These are phyloP conservation scores for Hymenoscyphus scutula DNA, from an alignment of 2,329 filamentous ascomycete genomes.

Conservation along the genomic window DNA sequence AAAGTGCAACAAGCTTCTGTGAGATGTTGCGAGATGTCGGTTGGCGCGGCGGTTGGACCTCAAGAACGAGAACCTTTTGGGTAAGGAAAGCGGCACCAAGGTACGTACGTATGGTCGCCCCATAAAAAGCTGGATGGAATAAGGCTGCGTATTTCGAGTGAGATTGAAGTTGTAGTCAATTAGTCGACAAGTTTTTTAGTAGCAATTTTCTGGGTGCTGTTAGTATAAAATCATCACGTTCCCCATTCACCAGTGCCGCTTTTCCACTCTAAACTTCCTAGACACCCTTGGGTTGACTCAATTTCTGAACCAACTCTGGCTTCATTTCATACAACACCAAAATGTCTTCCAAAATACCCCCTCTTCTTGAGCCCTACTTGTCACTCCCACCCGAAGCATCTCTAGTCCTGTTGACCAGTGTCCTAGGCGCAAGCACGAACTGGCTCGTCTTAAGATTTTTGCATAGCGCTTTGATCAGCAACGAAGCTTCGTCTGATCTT, in stretches of 20 bases:
- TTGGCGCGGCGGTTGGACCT: neutral
- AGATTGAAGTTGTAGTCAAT: neutral
- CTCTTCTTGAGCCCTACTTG: slow-evolving; percentile 64
- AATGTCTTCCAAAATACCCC: slow-evolving; percentile 44
- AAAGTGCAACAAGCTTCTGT: neutral
- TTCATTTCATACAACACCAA: slow-evolving; percentile 7
- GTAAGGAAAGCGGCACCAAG: neutral
- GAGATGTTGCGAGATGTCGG: neutral
- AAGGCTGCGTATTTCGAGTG: neutral
- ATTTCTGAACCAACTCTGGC: neutral
- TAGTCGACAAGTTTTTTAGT: neutral
- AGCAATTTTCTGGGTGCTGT: neutral
- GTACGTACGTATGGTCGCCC: neutral
- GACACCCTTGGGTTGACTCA: neutral
- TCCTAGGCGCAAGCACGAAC: slow-evolving; percentile 62
- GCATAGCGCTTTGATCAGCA: slow-evolving; percentile 27
- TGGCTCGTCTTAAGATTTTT: slow-evolving; percentile 63
- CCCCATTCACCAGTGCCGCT: neutral
- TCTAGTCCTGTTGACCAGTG: slow-evolving; percentile 65
- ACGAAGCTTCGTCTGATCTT: slow-evolving; percentile 35
- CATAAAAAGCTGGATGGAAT: neutral
- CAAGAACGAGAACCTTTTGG: neutral
- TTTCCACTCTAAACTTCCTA: neutral
- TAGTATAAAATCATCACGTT: neutral
- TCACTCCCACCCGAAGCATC: slow-evolving; percentile 55